These are phyloP conservation scores for Fonsecaea multimorphosa DNA, from an alignment of 2,329 filamentous ascomycete genomes.

Conservation along the genomic window DNA sequence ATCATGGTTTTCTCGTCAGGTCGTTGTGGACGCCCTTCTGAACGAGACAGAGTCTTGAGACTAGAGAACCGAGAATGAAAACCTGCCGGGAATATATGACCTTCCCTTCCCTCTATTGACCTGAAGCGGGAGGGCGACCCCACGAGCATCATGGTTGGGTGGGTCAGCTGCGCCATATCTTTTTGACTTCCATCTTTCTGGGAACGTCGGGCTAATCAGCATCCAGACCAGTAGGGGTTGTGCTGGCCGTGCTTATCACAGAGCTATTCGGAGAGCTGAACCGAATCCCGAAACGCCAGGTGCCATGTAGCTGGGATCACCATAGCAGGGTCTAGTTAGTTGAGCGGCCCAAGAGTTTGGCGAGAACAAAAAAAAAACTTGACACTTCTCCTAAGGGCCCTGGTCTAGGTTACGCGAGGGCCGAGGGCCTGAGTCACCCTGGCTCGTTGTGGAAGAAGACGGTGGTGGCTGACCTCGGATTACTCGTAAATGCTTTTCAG, in stretches of 20 bases:
- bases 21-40: background rate
- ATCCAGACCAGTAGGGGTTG: background rate
- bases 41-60: background rate
- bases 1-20: constrained; percentile 21
- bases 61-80: background rate
- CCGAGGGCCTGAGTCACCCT: background rate
- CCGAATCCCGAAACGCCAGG: constrained; percentile 10
- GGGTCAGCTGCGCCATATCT: constrained; percentile 6
- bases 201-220: background rate
- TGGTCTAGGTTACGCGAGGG: constrained; percentile 4
- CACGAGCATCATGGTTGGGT: background rate
- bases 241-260: constrained; percentile 11
- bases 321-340: background rate
- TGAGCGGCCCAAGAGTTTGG: background rate
- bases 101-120: background rate
- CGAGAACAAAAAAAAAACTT: background rate
- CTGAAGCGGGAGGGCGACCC: constrained; percentile 11
- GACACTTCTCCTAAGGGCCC: background rate
- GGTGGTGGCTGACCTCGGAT: background rate
- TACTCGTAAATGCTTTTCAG: background rate
- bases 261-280: constrained; percentile 6
- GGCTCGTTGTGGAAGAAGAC: background rate
- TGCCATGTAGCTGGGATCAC: constrained; percentile 2
- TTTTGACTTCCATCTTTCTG: constrained; percentile 1
- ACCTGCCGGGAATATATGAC: constrained; percentile 11